Evolutionary conservation across 768 basidiomycete species (phyloP).

Genomic region (Pleurotus eryngii): DNA sequence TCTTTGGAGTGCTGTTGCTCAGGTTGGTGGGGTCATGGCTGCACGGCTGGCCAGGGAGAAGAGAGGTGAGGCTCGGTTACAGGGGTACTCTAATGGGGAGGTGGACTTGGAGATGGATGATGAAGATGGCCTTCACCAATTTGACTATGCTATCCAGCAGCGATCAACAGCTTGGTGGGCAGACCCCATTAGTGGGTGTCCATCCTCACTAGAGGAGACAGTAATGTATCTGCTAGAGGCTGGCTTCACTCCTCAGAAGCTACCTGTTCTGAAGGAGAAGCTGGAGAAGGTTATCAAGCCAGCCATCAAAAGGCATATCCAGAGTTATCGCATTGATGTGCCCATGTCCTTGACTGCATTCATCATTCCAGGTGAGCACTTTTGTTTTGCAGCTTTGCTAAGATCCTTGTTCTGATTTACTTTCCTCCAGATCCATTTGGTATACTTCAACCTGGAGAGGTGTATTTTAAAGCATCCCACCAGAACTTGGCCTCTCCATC

Average conservation of each 20-base stretch:
- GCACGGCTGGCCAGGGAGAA: constrained; percentile 34
- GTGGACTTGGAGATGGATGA: constrained; percentile 34
- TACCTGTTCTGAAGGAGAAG: constrained; percentile 51
- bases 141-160: constrained; percentile 24
- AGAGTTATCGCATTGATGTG: constrained; percentile 46
- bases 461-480: constrained; percentile 52
- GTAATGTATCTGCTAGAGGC: constrained; percentile 53
- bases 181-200: constrained; percentile 61
- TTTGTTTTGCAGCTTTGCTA: constrained; percentile 22
- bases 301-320: constrained; percentile 37
- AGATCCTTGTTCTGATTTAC: not conserved
- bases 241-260: constrained; percentile 52
- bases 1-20: constrained; percentile 39
- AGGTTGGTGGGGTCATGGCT: constrained; percentile 37
- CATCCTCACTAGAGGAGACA: constrained; percentile 63
- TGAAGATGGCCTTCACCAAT: constrained; percentile 28
- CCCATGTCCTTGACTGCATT: constrained; percentile 61
- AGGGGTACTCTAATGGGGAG: constrained; percentile 38
- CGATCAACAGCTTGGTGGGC: constrained; percentile 67
- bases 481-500: constrained; percentile 37
- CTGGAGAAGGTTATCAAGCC: constrained; percentile 45
- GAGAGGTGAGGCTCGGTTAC: constrained; percentile 38
- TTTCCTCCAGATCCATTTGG: constrained; percentile 44
- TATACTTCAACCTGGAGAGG: constrained; percentile 49
- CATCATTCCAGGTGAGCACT: constrained; percentile 50